Base-by-base conservation (phyloP, 73 alveolate genomes). In the Uronychia binucleata region DNA sequence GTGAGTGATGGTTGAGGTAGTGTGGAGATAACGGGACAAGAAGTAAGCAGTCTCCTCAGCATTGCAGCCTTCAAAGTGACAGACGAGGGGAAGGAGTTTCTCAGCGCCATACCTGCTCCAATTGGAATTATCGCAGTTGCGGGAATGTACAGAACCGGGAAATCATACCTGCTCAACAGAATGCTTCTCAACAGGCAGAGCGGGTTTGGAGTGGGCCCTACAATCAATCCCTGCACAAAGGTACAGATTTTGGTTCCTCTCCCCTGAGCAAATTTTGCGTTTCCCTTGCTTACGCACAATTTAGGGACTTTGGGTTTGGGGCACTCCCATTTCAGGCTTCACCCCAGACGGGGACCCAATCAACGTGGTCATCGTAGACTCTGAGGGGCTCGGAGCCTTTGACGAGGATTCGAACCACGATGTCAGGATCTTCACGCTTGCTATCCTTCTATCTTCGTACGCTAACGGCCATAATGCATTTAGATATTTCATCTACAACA, bases 101-200 rank as follows among this genome's bases (percentile, higher is more conserved):
- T 77, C 31, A 32, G 35, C 26, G 77, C 31, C 30, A 77, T 96
- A 25, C 93, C 95, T 58, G 90, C 93, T 30, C 99, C 99, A 0
- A 86, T 97, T 32, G 98, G 99, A 46, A 88, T 97, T 30, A 94
- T 96, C n/a, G 96, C 98, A 27, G 99, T 97, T 26, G 99, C 99
- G 74, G 99, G 99, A 32, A 93, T 97, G 98, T 96, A 97, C 78
- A 86, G 99, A 89, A 98, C 99, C 34, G 99, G 99, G n/a, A 98
- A 98, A 88, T 89, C 97, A 78, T 96, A 98, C 93, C 94, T 98
- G 83, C 97, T 98, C 91, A 98, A 98, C 91, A 87, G 98, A 86
- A 93, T 98, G 97, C 94, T 98, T 25, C 89, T 97, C 78, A 94
- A 97, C 91, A 75, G 99, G 85, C 74, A 86, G n/a, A 88, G 80